Base-by-base conservation (phyloP, 306 rosid species). In the Prunus davidiana region DNA sequence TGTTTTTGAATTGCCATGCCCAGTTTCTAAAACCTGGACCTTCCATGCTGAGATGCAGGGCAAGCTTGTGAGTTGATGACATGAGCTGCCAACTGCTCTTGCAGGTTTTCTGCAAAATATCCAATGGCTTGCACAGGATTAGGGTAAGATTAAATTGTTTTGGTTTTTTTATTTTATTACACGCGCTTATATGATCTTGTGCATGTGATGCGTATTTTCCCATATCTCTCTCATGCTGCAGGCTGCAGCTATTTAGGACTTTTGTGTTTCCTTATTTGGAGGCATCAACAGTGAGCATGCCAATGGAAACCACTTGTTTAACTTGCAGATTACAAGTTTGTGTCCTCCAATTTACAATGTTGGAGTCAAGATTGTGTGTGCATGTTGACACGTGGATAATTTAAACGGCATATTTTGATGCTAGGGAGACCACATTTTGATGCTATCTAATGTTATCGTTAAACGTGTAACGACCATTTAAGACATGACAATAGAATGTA, bases 201-300 rank as follows among this genome's bases (percentile, higher is more conserved):
- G 74, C 74, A 51, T 69, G 74, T 51, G 69, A 46, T 4, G 49
- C 0, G 3, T 34, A 19, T 32, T 4, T 14, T 25, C 38, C 22
- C 69, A 56, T 56, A 9, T 34, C 24, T 34, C 14, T 15, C 8
- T 34, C 3, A 64, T 30, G 25, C 69, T 16, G 77, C 69, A 45
- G 77, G 25, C 69, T 16, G 77, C 69, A 45, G 77, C 60, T 73
- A 46, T 73, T 60, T 46, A 47, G 6, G 77, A 73, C 77, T 73
- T 73, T 18, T 19, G 60, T 72, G 69, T 28, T 25, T 73, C 58
- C 58, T 60, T 45, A 3, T 46, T 73, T 73, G 46, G 69, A 6
- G 60, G 77, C 56, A 73, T 28, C 43, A 60, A n/a, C 25, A 32
- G 22, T 63, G 46, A 7, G 76, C 76, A 38, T 56, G 76, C 76